phyloP scores from a whole-genome alignment of 2,329 filamentous ascomycete species.

The Myrmaecium sp. region DNA sequence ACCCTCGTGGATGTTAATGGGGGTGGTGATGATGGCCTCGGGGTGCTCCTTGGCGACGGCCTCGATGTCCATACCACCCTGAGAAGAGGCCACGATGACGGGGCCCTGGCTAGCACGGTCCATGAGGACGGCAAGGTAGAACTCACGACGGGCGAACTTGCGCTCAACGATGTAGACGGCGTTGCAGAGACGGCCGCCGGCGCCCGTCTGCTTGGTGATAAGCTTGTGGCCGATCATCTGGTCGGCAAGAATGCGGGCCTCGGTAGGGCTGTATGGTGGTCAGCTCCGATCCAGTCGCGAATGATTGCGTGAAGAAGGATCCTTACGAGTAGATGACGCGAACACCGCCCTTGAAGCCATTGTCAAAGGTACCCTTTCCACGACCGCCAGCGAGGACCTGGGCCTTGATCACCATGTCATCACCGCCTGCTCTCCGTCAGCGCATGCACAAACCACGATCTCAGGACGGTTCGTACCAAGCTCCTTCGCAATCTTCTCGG shows the following conservation, averaged over 20 bases:
- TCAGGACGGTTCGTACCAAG: conserved; percentile 43
- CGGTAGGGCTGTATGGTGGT: conserved; percentile 43
- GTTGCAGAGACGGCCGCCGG: conserved; percentile 83
- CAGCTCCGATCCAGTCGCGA: conserved; percentile 7
- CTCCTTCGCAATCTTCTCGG: conserved; percentile 75
- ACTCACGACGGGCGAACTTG: conserved; percentile 97
- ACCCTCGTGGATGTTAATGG: conserved; percentile 83
- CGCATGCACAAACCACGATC: conserved; percentile 7
- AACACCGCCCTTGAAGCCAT: conserved; percentile 96
- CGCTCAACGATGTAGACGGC: conserved; percentile 98
- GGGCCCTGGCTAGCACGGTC: conserved; percentile 81
- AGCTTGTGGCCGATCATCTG: conserved; percentile 99
- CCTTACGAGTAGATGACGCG: conserved; percentile 88
- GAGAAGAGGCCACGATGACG: conserved; percentile 92
- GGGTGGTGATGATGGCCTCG: conserved; percentile 85
- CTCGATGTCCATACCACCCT: conserved; percentile 99
- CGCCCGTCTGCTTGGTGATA: conserved; percentile 97
- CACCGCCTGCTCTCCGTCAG: conserved; percentile 38
- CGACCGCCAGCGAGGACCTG: conserved; percentile 95
- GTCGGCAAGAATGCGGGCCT: conserved; percentile 91
- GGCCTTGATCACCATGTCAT: conserved; percentile 99
- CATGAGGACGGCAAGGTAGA: conserved; percentile 98
- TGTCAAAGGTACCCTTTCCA: conserved; percentile 96
- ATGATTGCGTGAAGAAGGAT: conserved; percentile 5
- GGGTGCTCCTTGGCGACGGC: conserved; percentile 95